Conservation (phyloP, 75 land plant genomes). For the Cunninghamia lanceolata region DNA sequence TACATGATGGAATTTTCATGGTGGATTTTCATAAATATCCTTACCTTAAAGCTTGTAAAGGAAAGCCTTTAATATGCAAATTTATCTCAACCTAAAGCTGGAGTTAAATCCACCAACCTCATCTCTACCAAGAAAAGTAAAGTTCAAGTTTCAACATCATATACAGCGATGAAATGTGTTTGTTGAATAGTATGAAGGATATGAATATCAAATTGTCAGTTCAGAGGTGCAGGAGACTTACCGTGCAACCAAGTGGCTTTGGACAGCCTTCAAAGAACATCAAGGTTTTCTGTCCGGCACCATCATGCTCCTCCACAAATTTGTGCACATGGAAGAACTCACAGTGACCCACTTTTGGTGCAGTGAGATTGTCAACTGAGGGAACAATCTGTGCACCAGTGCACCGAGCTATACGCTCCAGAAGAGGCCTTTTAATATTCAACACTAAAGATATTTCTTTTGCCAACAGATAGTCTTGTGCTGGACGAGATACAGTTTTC, state of each 20-base stretch:
- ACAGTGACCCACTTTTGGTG: conserved; percentile 63
- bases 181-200: neutral
- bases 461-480: conserved; percentile 56
- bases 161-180: neutral
- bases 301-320: conserved; percentile 46
- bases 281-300: conserved; percentile 44
- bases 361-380: conserved; percentile 45
- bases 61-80: too few relatives aligned
- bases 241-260: conserved; percentile 87
- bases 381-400: conserved; percentile 62
- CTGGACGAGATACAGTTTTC: conserved; percentile 71
- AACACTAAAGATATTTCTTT: conserved; percentile 81
- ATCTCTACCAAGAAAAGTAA: too few relatives aligned
- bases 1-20: too few relatives aligned
- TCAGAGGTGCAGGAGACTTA: conserved; percentile 22
- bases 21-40: too few relatives aligned
- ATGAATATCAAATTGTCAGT: neutral
- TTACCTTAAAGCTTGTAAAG: too few relatives aligned
- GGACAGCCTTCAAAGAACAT: conserved; percentile 97
- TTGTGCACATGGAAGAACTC: conserved; percentile 62
- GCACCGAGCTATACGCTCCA: conserved; percentile 74
- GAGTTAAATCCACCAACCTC: too few relatives aligned
- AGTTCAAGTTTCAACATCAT: neutral
- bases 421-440: conserved; percentile 72
- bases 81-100: too few relatives aligned